Evolutionary conservation across 352 stramenopile genomes (phyloP), one percentile per base, ranked within the genome.

Genomic region (Globisporangium paroecandrum): DNA sequence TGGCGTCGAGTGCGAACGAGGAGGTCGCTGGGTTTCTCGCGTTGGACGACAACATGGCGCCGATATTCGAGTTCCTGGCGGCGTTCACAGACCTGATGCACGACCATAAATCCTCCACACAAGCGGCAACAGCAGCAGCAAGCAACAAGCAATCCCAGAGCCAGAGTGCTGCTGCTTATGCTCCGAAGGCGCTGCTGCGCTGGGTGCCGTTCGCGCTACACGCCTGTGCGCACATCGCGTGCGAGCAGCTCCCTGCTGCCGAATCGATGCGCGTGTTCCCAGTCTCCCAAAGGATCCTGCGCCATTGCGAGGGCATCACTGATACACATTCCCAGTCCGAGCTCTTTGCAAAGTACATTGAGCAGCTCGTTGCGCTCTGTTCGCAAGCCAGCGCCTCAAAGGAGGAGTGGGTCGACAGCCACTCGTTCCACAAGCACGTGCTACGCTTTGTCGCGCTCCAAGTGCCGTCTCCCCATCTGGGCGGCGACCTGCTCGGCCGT

Each of bases 401-500:
- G 64, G 76, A 94, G 0, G 66, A 87, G 29, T 96, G 88, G 88
- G 69, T 91, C 12, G 61, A 69, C 0, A 72, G 72, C 2, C 53
- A 71, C 12, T 84, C 76, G 0, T 66, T 84, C 2, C 69, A 76
- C n/a, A 93, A 91, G 65, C 69, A 82, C 53, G 82, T 83, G 20
- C 73, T 96, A 53, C 63, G 77, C 57, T 85, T 67, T 65, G 58
- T 91, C 55, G 71, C 90, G 18, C 49, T 76, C 57, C 77, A 91
- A 64, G 75, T 94, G 18, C 10, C 63, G n/a, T 83, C 79, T 24
- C 88, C 88, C 20, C 66, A 87, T 51, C 64, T 95, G 2, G 82
- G 80, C 0, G 82, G 83, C 10, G 88, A 94, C 32, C 29, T 89
- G n/a, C 76, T 94, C 15, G 88, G 88, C 1, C 86, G 86, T 13